phyloP scores from a whole-genome alignment of 805 yeast genomes.

The Phaffomyces thermotolerans region DNA sequence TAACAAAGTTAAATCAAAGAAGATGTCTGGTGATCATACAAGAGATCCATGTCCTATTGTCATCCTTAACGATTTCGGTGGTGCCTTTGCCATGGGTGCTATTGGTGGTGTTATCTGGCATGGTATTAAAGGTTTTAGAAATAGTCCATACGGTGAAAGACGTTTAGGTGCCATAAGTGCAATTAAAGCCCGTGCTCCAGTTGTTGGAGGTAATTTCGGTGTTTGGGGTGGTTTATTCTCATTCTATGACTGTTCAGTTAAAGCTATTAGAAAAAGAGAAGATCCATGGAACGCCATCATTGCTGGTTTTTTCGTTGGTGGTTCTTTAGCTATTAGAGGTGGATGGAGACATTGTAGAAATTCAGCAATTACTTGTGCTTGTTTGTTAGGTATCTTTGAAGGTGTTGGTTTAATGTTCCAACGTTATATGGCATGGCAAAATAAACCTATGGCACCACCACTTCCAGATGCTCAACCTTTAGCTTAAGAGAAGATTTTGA shows the following conservation, averaged over 20 bases:
- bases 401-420: slow-evolving; percentile 97
- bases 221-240: slow-evolving; percentile 99
- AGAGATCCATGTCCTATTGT: slow-evolving; percentile 99
- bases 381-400: slow-evolving; percentile 92
- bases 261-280: slow-evolving; percentile 93
- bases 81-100: slow-evolving; percentile 98
- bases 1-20: not conserved
- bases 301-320: slow-evolving; percentile 98
- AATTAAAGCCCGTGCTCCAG: slow-evolving; percentile 94
- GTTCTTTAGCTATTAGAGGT: slow-evolving; percentile 95
- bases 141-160: slow-evolving; percentile 96
- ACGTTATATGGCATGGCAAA: slow-evolving; percentile 79
- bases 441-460: slow-evolving; percentile 62
- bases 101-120: slow-evolving; percentile 99
- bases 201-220: slow-evolving; percentile 97
- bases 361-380: slow-evolving; percentile 95
- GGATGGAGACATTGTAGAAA: slow-evolving; percentile 97
- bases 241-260: slow-evolving; percentile 90
- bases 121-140: slow-evolving; percentile 97
- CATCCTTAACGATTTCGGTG: slow-evolving; percentile 94
- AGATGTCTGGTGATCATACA: slow-evolving; percentile 90
- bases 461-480: slow-evolving; percentile 34
- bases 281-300: slow-evolving; percentile 98
- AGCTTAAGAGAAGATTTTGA: slow-evolving; percentile 1
- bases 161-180: slow-evolving; percentile 84